Conservation (phyloP, 192 early-diverging fungal genomes). For the Jimgerdemannia lactiflua region DNA sequence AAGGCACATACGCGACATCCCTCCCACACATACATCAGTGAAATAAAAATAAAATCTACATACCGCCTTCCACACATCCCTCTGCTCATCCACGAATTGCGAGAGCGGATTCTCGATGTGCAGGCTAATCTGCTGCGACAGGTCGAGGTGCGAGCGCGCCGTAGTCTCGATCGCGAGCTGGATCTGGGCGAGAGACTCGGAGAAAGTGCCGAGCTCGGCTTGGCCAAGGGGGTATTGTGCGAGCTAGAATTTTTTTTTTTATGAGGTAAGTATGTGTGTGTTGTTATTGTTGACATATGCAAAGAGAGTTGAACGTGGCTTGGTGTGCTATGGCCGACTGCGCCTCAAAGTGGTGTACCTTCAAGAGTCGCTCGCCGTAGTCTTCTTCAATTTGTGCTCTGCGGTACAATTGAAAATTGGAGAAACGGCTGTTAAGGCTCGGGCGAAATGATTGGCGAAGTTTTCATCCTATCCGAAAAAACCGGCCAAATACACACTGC, state of each 20-base stretch:
- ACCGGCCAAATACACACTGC: conserved; percentile 1
- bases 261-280: no score
- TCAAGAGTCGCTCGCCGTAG: conserved; percentile 63
- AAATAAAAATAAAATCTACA: background rate
- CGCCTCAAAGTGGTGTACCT: conserved; percentile 15
- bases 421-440: no score
- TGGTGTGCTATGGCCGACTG: background rate
- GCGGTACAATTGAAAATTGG: no score
- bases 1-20: no score
- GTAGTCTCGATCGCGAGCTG: conserved; percentile 60
- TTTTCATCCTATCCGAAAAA: no score
- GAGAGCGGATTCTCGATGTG: conserved; percentile 60
- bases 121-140: conserved; percentile 61
- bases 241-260: background rate
- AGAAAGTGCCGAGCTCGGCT: conserved; percentile 40
- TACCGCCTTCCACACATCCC: conserved; percentile 54
- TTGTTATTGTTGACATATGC: no score
- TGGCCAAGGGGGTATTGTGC: conserved; percentile 14
- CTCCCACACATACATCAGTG: background rate
- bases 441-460: no score
- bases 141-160: conserved; percentile 61
- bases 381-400: conserved; percentile 72
- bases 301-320: background rate
- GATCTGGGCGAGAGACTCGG: conserved; percentile 56
- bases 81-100: conserved; percentile 61